These are phyloP conservation scores for Telopea speciosissima DNA, from an alignment of 177 flowering plant genomes.

Conservation along the genomic window DNA sequence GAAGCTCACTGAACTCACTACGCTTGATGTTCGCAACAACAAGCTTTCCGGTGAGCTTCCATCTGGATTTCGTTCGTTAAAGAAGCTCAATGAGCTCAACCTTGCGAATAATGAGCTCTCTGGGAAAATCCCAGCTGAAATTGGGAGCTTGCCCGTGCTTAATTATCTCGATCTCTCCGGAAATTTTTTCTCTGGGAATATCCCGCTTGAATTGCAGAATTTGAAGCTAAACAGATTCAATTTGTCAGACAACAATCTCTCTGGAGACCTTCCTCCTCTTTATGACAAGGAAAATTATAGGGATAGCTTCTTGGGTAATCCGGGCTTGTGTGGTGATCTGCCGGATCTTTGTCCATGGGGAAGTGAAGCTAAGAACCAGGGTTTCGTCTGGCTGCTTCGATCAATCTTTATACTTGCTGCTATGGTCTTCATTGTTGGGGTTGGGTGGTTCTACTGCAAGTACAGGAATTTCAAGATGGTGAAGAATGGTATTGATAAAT, in stretches of 20 bases:
- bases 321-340: constrained; percentile 56
- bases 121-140: not conserved
- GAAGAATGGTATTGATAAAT: constrained; percentile 29
- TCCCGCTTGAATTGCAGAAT: constrained; percentile 53
- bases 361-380: constrained; percentile 22
- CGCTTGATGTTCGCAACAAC: constrained; percentile 37
- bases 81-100: not conserved
- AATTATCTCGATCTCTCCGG: not conserved
- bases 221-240: constrained; percentile 58
- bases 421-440: constrained; percentile 43
- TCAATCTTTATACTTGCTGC: constrained; percentile 53
- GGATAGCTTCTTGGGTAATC: constrained; percentile 72
- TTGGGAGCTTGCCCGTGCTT: not conserved
- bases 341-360: constrained; percentile 34
- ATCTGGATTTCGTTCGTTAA: not conserved
- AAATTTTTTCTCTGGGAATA: constrained; percentile 28
- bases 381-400: constrained; percentile 44
- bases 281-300: constrained; percentile 40
- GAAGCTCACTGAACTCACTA: constrained; percentile 36
- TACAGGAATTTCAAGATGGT: constrained; percentile 37
- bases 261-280: constrained; percentile 59
- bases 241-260: constrained; percentile 50
- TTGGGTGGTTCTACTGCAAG: constrained; percentile 44
- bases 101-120: not conserved
- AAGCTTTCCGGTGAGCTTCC: not conserved